phyloP scores from a whole-genome alignment of 768 basidiomycete genomes.

The Rickenella mellea region DNA sequence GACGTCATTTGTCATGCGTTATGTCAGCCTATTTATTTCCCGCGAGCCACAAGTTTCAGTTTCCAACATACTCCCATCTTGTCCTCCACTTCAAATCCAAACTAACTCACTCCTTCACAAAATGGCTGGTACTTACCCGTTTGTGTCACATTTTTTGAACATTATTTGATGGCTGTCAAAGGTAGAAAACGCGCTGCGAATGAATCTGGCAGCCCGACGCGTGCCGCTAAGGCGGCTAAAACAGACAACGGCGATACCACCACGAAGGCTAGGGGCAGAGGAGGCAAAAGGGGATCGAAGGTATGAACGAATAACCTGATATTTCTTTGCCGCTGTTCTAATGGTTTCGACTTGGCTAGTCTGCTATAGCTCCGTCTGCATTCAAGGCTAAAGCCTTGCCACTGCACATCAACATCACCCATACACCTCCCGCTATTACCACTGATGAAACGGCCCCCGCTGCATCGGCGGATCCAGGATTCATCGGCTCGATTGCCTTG shows the following conservation, averaged over 20 bases:
- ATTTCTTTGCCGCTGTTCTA: background rate
- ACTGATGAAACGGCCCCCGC: slow-evolving; percentile 24
- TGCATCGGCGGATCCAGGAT: slow-evolving; percentile 44
- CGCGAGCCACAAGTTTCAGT: slow-evolving; percentile 4
- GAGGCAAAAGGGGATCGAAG: slow-evolving; percentile 37
- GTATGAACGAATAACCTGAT: slow-evolving; percentile 15
- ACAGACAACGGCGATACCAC: slow-evolving; percentile 24
- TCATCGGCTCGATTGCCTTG: slow-evolving; percentile 47
- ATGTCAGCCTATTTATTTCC: slow-evolving; percentile 4
- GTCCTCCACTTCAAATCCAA: background rate
- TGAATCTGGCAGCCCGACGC: slow-evolving; percentile 17
- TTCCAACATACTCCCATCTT: background rate
- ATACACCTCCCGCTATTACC: slow-evolving; percentile 42
- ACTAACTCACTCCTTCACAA: background rate
- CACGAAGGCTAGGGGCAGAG: slow-evolving; percentile 23
- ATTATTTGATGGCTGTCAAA: slow-evolving; percentile 4
- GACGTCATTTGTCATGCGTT: slow-evolving; percentile 25
- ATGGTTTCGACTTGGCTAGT: slow-evolving; percentile 19
- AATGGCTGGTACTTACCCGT: slow-evolving; percentile 20
- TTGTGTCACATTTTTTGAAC: slow-evolving; percentile 2
- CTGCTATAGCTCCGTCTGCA: slow-evolving; percentile 33
- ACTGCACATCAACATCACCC: slow-evolving; percentile 57
- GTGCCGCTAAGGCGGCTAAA: slow-evolving; percentile 41
- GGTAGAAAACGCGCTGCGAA: slow-evolving; percentile 40
- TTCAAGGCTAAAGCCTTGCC: slow-evolving; percentile 65